Conservation (phyloP, 2,329 filamentous ascomycete genomes). For the Colletotrichum caudatum region DNA sequence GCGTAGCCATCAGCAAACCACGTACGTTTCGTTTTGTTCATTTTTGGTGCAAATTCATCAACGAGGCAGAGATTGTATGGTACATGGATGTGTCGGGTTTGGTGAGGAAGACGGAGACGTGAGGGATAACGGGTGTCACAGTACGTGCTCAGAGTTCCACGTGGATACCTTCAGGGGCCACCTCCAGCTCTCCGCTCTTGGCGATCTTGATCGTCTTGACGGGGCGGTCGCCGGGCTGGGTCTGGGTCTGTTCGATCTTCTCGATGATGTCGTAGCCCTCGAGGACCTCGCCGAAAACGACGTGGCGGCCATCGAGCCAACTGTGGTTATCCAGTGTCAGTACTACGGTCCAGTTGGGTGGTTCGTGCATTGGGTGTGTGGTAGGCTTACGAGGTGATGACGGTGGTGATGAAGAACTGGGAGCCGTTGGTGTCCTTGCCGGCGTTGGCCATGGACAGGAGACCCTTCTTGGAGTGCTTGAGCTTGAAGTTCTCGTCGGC, state of each 20-base stretch:
- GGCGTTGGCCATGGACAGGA: slow-evolving; percentile 88
- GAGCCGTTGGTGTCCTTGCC: slow-evolving; percentile 89
- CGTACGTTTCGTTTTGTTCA: slow-evolving; percentile 42
- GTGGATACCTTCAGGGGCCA: slow-evolving; percentile 92
- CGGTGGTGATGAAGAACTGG: slow-evolving; percentile 93
- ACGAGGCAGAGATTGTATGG: slow-evolving; percentile 17
- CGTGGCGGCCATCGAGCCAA: slow-evolving; percentile 87
- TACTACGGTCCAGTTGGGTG: background rate
- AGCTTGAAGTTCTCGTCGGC: slow-evolving; percentile 95
- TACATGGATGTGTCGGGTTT: slow-evolving; percentile 19
- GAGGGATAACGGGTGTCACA: slow-evolving; percentile 35
- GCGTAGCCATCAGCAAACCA: slow-evolving; percentile 52
- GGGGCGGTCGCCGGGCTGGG: slow-evolving; percentile 76
- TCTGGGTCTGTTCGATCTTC: slow-evolving; percentile 80
- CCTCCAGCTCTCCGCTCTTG: slow-evolving; percentile 86
- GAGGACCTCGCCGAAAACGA: slow-evolving; percentile 89
- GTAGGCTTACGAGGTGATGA: slow-evolving; percentile 75
- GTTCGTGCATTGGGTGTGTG: background rate
- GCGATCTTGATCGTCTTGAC: slow-evolving; percentile 77
- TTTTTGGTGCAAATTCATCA: slow-evolving; percentile 18
- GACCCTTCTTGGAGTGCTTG: slow-evolving; percentile 87
- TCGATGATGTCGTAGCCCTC: slow-evolving; percentile 86
- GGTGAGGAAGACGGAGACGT: slow-evolving; percentile 18
- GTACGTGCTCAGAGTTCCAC: slow-evolving; percentile 78
- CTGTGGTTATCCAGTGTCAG: slow-evolving; percentile 52